Percentiles rank a stretch among this genome's conserved stretches.
Conservation (phyloP, 768 basidiomycete species). For the Tricholomella constricta region DNA sequence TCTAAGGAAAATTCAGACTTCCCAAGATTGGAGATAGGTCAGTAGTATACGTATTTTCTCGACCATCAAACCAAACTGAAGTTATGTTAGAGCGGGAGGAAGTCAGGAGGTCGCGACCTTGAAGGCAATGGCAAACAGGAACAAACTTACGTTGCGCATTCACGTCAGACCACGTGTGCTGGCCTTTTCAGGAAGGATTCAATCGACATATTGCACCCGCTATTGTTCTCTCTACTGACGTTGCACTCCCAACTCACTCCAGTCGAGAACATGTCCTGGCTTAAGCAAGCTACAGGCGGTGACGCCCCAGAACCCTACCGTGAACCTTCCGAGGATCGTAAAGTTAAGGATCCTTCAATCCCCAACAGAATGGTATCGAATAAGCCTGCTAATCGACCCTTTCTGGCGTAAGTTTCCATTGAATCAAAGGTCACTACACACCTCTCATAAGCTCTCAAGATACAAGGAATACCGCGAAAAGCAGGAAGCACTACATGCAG, state of each 20-base stretch:
- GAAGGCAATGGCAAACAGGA: background rate
- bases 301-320: constrained; percentile 38
- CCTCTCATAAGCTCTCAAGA: constrained; percentile 36
- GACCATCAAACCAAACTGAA: too few relatives aligned
- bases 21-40: too few relatives aligned
- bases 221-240: background rate
- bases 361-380: constrained; percentile 66
- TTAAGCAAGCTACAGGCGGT: constrained; percentile 48
- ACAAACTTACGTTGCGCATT: background rate
- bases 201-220: background rate
- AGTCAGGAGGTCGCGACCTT: background rate
- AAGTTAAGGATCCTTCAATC: constrained; percentile 63
- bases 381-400: constrained; percentile 85
- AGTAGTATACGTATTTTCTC: too few relatives aligned
- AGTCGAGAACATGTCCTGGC: constrained; percentile 59
- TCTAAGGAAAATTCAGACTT: too few relatives aligned
- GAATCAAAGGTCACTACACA: constrained; percentile 1
- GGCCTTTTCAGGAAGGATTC: background rate
- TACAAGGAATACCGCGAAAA: constrained; percentile 67
- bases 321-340: constrained; percentile 44
- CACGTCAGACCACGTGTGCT: background rate
- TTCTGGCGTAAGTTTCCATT: constrained; percentile 64
- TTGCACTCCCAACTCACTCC: constrained; percentile 1
- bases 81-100: too few relatives aligned
- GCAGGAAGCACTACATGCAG: constrained; percentile 60